phyloP scores from a whole-genome alignment of 2,329 filamentous ascomycete genomes.

The Cladosporium sp. region DNA sequence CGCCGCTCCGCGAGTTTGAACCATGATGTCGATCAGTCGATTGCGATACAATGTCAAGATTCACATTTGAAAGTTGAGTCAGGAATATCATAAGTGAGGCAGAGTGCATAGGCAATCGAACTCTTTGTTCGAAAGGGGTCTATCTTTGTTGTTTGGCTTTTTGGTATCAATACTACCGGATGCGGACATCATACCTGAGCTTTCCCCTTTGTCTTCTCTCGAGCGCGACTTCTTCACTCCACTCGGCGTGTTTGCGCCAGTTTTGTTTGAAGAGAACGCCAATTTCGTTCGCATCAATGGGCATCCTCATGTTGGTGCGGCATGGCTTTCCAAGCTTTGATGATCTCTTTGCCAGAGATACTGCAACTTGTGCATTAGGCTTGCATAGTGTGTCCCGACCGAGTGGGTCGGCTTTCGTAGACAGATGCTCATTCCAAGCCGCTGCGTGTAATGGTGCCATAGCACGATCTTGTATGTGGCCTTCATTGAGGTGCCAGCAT shows the following conservation, averaged over 20 bases:
- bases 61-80: no score
- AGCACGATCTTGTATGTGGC: no score
- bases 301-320: neutral
- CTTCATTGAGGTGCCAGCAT: no score
- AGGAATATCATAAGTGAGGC: neutral
- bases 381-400: no score
- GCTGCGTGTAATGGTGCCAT: no score
- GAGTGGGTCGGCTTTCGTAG: no score
- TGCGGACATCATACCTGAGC: constrained; percentile 6
- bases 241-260: neutral
- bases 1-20: neutral
- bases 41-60: no score
- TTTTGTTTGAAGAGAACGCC: no score
- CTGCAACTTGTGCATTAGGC: neutral
- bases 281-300: neutral
- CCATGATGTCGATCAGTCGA: neutral
- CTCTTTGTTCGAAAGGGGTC: neutral
- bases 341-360: neutral
- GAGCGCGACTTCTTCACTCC: neutral
- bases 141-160: neutral
- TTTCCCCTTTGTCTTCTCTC: neutral
- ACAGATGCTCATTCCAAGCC: no score
- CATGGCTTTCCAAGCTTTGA: neutral
- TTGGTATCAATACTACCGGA: neutral
- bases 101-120: neutral